Base-by-base conservation (phyloP, 2,329 filamentous ascomycete genomes). In the Cadophora sp. region DNA sequence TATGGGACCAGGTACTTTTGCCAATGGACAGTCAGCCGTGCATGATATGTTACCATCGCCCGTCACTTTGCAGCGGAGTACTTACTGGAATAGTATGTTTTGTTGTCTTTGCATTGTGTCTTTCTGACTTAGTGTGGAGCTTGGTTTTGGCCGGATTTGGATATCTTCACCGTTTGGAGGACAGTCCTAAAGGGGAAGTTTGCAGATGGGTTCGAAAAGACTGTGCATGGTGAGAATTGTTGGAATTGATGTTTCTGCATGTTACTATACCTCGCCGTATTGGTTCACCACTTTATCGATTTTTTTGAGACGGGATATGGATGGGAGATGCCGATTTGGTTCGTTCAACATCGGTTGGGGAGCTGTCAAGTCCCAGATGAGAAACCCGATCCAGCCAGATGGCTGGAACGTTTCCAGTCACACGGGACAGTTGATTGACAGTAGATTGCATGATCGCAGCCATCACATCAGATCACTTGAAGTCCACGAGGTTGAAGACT, bases 211-310 rank as follows among this genome's bases (percentile, higher is more conserved):
- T 9, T 27, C 22, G 48, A 48, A 43, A 1, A 2, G 16, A 16
- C 40, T 43, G n/a, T 22, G 22, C 11, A 2, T 22, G 43, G 22
- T 22, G 19, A 43, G 12, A 22, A 22, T 22, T 48, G 4, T 48
- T 48, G 19, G 19, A 48, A 22, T 51, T 14, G 9, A 12, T 51
- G 48, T 27, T 16, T 26, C 14, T 34, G 29, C 29, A 43, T 59
- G 56, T 12, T 43, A 11, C 22, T 59, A 43, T 59, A 26, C 22
- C 31, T 59, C 56, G 9, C 56, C 56, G 31, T 59, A 59, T 19
- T 11, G 2, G 5, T 59, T 59, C 31, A 16, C 9, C 27, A 22
- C 4, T 12, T n/a, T 55, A 16, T 31, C n/a, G 16, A 16, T 55
- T 55, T 26, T 9, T 4, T 27, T 3, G 12, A 50, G 43, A 1